phyloP scores from a whole-genome alignment of 768 basidiomycete species.

The Mycena haematopus region DNA sequence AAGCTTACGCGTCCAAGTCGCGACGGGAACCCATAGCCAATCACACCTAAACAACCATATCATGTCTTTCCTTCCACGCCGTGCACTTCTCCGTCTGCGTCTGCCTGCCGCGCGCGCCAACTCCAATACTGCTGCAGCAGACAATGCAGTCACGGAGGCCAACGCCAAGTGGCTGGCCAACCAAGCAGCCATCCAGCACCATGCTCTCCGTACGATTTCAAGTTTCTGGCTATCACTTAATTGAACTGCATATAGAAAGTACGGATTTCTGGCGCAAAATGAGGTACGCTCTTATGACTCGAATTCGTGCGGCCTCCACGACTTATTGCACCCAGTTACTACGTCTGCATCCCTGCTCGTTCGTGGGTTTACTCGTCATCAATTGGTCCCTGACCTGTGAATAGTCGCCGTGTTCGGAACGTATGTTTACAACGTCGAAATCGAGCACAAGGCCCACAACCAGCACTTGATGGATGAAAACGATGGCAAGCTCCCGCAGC shows the following conservation, averaged over 20 bases:
- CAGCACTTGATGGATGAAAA: slow-evolving; percentile 77
- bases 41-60: slow-evolving; percentile 36
- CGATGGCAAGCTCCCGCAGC: slow-evolving; percentile 71
- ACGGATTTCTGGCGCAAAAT: slow-evolving; percentile 87
- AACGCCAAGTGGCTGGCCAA: slow-evolving; percentile 54
- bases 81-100: slow-evolving; percentile 54
- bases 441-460: slow-evolving; percentile 72
- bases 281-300: slow-evolving; percentile 55
- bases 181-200: slow-evolving; percentile 64
- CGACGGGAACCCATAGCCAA: slow-evolving; percentile 38
- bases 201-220: slow-evolving; percentile 62
- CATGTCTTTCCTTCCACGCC: slow-evolving; percentile 61
- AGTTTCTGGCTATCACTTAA: slow-evolving; percentile 3
- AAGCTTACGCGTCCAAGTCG: slow-evolving; percentile 30
- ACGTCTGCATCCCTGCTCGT: slow-evolving; percentile 79
- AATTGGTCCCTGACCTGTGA: not conserved
- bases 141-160: slow-evolving; percentile 37
- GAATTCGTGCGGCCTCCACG: slow-evolving; percentile 17
- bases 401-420: slow-evolving; percentile 56
- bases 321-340: slow-evolving; percentile 57
- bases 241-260: slow-evolving; percentile 56
- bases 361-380: slow-evolving; percentile 40
- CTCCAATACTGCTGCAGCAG: slow-evolving; percentile 37
- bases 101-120: slow-evolving; percentile 44
- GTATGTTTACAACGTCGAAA: slow-evolving; percentile 63